phyloP scores from a whole-genome alignment of 2,329 filamentous ascomycete species.

The Aspergillus carbonarius region DNA sequence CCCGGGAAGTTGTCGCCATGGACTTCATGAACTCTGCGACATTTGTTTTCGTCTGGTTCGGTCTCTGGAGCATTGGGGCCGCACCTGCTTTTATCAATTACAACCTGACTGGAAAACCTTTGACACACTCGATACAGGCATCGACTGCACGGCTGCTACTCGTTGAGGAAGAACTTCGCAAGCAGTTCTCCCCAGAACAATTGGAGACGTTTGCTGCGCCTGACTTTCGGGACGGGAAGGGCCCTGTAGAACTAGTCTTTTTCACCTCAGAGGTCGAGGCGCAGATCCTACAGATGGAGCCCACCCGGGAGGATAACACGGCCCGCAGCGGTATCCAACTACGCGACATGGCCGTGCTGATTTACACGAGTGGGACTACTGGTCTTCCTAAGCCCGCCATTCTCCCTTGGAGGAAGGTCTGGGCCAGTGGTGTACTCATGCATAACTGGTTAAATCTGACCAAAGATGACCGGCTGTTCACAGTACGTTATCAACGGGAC shows the following conservation, averaged over 20 bases:
- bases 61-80: constrained; percentile 79
- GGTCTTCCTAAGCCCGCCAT: constrained; percentile 79
- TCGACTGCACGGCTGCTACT: constrained; percentile 67
- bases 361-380: constrained; percentile 84
- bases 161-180: constrained; percentile 65
- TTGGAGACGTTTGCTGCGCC: constrained; percentile 40
- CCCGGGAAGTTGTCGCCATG: constrained; percentile 75
- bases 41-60: constrained; percentile 73
- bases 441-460: constrained; percentile 58
- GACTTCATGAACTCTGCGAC: constrained; percentile 79
- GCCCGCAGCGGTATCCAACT: constrained; percentile 52
- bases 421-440: constrained; percentile 55
- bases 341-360: constrained; percentile 67
- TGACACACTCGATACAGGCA: constrained; percentile 71
- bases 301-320: constrained; percentile 59
- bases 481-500: constrained; percentile 49
- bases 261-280: constrained; percentile 60
- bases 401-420: constrained; percentile 69
- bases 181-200: constrained; percentile 48
- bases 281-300: constrained; percentile 53
- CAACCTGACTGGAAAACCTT: constrained; percentile 69
- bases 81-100: constrained; percentile 87
- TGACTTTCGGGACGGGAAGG: constrained; percentile 44
- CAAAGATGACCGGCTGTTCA: constrained; percentile 69
- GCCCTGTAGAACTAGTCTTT: constrained; percentile 58